These are phyloP conservation scores for Emergomyces orientalis DNA, from an alignment of 2,329 filamentous ascomycete genomes.

Conservation along the genomic window DNA sequence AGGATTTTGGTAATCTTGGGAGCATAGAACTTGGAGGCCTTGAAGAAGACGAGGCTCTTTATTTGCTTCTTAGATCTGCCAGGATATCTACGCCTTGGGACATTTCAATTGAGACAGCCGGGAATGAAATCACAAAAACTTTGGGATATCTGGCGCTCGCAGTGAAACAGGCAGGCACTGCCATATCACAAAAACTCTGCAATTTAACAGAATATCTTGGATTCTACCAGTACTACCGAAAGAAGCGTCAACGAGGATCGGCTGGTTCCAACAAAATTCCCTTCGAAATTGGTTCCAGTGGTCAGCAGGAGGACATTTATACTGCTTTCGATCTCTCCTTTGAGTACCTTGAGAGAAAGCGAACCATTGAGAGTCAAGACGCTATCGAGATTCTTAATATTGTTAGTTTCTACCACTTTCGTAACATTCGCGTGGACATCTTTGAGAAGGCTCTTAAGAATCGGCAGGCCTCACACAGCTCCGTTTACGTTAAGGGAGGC, in stretches of 20 bases:
- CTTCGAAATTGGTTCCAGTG: conserved; percentile 3
- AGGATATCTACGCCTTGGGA: conserved; percentile 13
- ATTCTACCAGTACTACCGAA: conserved; percentile 14
- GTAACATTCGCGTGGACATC: conserved; percentile 20
- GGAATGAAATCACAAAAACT: conserved; percentile 11
- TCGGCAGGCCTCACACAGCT: conserved; percentile 5
- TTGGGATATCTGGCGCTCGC: conserved; percentile 23
- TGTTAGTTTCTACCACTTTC: conserved; percentile 21
- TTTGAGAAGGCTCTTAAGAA: conserved; percentile 11
- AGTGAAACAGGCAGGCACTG: conserved; percentile 21
- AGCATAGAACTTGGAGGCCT: conserved; percentile 18
- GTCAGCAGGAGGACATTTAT: conserved; percentile 15
- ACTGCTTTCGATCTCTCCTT: conserved; percentile 26
- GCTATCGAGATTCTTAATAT: conserved; percentile 18
- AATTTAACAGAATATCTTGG: conserved; percentile 17
- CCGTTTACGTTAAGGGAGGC: background rate
- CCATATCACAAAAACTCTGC: conserved; percentile 18
- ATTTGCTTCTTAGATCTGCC: conserved; percentile 18
- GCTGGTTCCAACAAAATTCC: background rate
- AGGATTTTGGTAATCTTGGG: conserved; percentile 24
- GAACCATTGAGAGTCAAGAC: conserved; percentile 15
- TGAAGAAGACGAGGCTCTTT: conserved; percentile 17
- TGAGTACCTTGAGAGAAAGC: conserved; percentile 15
- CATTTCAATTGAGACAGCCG: conserved; percentile 5
- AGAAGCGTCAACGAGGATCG: background rate